Evolutionary conservation across 75 land plant genomes (phyloP), one percentile per base, ranked within the genome.

Genomic region (Ceratopteris richardii): DNA sequence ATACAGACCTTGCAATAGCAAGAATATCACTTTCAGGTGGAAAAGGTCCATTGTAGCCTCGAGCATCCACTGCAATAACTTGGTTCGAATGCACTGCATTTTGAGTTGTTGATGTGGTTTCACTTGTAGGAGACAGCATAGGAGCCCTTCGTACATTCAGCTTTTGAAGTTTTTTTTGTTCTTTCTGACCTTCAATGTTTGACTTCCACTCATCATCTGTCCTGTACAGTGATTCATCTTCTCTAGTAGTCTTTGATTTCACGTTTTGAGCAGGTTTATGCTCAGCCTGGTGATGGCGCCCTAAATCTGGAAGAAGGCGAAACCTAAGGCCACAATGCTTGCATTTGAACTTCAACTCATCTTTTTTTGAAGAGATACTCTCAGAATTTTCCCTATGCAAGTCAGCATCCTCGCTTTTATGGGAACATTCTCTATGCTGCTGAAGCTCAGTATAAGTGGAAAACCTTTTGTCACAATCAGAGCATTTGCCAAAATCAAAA

Each of bases 201-300:
- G 50, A 21, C 4, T 46, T 46, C 14, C 5, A 2, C 50, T 46
- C 13, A 6, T 46, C 50, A 21, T 2, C 4, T 46, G 22, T 2
- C 12, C 22, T 21, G 22, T 2, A 18, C 4, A 14, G 17, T 14
- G 17, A 46, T 18, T 5, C 18, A n/a, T 46, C 50, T 4, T 46
- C 50, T 2, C 4, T 21, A 46, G 4, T 14, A 17, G 5, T 46
- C 3, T 46, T 46, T 17, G 17, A 46, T 2, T 14, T 5, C 29
- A 52, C 25, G 23, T 4, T 1, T 23, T 22, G 70, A 46, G 66
- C 59, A 22, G 57, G 77, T 80, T 77, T 82, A 70, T 94, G 98
- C 43, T 82, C 81, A 74, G 84, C 98, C 81, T 85, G 98, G 67
- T 94, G 95, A 75, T 94, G 98, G 16, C 95, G 90, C 4, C 95